Evolutionary conservation across 768 basidiomycete species (phyloP).

Genomic region (Lepiota venenata): DNA sequence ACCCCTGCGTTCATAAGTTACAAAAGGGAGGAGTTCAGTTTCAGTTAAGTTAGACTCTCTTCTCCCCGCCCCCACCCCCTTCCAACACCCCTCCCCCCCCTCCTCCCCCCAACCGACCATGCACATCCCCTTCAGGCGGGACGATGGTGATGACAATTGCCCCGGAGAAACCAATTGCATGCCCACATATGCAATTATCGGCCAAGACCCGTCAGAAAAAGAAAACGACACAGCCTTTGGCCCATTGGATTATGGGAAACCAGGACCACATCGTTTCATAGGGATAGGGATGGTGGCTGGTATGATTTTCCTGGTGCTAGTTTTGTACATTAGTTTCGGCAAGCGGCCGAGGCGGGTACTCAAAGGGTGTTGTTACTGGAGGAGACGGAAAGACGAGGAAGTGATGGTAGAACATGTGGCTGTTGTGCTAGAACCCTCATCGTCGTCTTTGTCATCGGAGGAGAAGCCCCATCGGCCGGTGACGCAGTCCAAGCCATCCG

Average conservation of each 20-base stretch:
- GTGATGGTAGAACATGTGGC: conserved; percentile 4
- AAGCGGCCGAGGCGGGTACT: conserved; percentile 30
- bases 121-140: conserved; percentile 25
- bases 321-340: conserved; percentile 34
- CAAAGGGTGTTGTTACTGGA: conserved; percentile 14
- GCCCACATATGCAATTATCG: conserved; percentile 21
- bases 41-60: conserved; percentile 3
- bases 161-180: conserved; percentile 18
- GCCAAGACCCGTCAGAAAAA: conserved; percentile 21
- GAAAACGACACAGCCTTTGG: conserved; percentile 15
- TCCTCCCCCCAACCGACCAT: conserved; percentile 18
- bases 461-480: not conserved
- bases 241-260: conserved; percentile 19
- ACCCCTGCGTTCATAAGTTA: conserved; percentile 8
- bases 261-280: conserved; percentile 39
- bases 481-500: not conserved
- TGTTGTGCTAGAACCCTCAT: conserved; percentile 4
- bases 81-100: conserved; percentile 8
- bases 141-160: conserved; percentile 21
- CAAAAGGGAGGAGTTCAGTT: conserved; percentile 6
- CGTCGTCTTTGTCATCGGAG: conserved; percentile 4
- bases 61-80: conserved; percentile 5
- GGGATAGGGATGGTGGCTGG: conserved; percentile 40
- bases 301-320: conserved; percentile 28
- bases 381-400: not conserved